Base-by-base conservation (phyloP, 495 filamentous ascomycete species). In the Hyaloscypha hepaticicola region DNA sequence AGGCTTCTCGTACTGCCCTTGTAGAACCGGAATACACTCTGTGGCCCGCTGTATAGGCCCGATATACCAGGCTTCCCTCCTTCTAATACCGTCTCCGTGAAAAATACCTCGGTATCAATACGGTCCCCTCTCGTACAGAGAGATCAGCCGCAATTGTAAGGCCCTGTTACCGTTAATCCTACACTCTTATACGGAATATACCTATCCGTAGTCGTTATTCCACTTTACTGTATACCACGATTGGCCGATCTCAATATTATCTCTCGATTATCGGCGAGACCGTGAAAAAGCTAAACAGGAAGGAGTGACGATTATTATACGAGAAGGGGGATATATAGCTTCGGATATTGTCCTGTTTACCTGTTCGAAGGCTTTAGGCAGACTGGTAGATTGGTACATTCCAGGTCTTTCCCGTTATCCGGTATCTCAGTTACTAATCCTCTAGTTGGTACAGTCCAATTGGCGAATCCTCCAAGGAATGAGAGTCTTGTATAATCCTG, bases 391-490 rank as follows among this genome's bases (percentile, higher is more conserved):
- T 4, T 45, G 28, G 62, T 24, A 64, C 16, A 64, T 64, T 50
- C 53, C 24, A 64, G 60, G 62, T 64, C 34, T 58, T 58, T 64
- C 26, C 34, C 28, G 29, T 64, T 22, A 33, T 50, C 33, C 53
- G 45, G 53, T 31, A 22, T 64, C 53, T 63, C n/a, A 63, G 52
- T 31, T 63, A 31, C 61, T 49, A 63, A 63, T 63, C 28, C 61
- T 63, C 22, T 50, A 63, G 61, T 51, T 55, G 29, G 61, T 27
- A 21, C 22, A 24, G 50, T 63, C 28, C 34, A 56, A 63, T 63
- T 57, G 25, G 29, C 61, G 51, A 21, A 63, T 63, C 29, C 31
- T 63, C 27, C 28, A 53, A 49, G 41, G 16, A 45, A 63, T 53
- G n/a, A 19, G 27, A 52, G 41, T 22, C 51, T 63, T 22, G 51